Conservation (phyloP, 1,284 basidiomycete species). For the Puccinia novopanici region DNA sequence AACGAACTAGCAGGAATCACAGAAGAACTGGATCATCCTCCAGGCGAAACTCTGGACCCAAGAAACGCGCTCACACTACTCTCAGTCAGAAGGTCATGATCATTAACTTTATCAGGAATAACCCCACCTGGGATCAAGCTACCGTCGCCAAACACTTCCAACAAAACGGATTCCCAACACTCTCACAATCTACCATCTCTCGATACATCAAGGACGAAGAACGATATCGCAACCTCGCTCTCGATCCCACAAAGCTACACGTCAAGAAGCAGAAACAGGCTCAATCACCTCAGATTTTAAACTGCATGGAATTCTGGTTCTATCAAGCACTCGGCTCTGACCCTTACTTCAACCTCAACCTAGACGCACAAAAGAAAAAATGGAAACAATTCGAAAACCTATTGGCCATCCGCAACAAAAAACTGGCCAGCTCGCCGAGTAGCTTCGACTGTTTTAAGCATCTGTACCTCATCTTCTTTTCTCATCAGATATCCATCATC, state of each 20-base stretch:
- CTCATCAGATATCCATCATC: too few species aligned
- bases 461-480: background rate
- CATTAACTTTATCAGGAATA: slow-evolving; percentile 34
- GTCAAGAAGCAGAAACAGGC: slow-evolving; percentile 45
- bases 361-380: slow-evolving; percentile 4
- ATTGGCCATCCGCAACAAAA: slow-evolving; percentile 8
- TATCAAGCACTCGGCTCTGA: slow-evolving; percentile 12
- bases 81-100: slow-evolving; percentile 47
- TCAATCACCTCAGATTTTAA: slow-evolving; percentile 28
- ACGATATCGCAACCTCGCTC: slow-evolving; percentile 25
- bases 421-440: background rate
- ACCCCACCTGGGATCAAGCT: slow-evolving; percentile 42
- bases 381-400: slow-evolving; percentile 43
- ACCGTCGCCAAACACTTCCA: slow-evolving; percentile 48
- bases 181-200: slow-evolving; percentile 50
- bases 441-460: slow-evolving; percentile 43
- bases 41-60: background rate
- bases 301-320: slow-evolving; percentile 45
- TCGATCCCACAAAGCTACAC: slow-evolving; percentile 29
- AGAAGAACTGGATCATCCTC: background rate
- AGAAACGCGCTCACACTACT: slow-evolving; percentile 42
- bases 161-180: slow-evolving; percentile 38
- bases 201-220: slow-evolving; percentile 49
- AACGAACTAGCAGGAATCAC: background rate
- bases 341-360: background rate